These are phyloP conservation scores for Lactarius evosmus DNA, from an alignment of 768 basidiomycete genomes.

Conservation along the genomic window DNA sequence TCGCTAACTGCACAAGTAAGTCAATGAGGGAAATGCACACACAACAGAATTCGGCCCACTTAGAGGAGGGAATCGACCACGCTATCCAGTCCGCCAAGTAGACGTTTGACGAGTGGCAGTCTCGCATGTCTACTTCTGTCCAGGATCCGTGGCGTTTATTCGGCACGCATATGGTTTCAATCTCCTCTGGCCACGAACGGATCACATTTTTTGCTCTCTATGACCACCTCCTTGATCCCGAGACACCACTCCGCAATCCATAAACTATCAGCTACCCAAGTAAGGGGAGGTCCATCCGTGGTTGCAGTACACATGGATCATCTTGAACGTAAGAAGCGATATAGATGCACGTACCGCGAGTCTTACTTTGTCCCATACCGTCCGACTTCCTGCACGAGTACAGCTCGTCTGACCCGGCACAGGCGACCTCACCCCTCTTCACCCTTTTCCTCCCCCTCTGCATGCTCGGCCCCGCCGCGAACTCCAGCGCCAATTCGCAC, in stretches of 20 bases:
- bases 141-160: slow-evolving; percentile 74
- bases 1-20: slow-evolving; percentile 87
- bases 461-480: slow-evolving; percentile 89
- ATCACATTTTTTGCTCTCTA: slow-evolving; percentile 89
- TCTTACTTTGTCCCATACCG: slow-evolving; percentile 86
- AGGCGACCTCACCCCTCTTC: slow-evolving; percentile 63
- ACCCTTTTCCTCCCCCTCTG: slow-evolving; percentile 94
- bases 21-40: slow-evolving; percentile 96
- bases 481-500: slow-evolving; percentile 64
- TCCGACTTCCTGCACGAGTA: slow-evolving; percentile 97
- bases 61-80: slow-evolving; percentile 94
- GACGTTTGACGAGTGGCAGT: slow-evolving; percentile 92
- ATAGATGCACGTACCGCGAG: slow-evolving; percentile 82
- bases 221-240: slow-evolving; percentile 94
- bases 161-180: slow-evolving; percentile 67
- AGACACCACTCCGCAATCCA: slow-evolving; percentile 91
- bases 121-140: slow-evolving; percentile 69
- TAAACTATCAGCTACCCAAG: slow-evolving; percentile 78
- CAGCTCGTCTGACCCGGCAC: slow-evolving; percentile 66
- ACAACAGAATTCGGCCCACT: slow-evolving; percentile 95
- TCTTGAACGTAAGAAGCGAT: slow-evolving; percentile 93
- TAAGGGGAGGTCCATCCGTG: slow-evolving; percentile 85
- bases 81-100: slow-evolving; percentile 97
- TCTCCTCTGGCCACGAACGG: slow-evolving; percentile 91
- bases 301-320: slow-evolving; percentile 83